A percentile compares a stretch with the other conserved stretches of the same genome.
These are phyloP conservation scores for Leishmania braziliensis DNA, from an alignment of 208 protist species.

Conservation along the genomic window DNA sequence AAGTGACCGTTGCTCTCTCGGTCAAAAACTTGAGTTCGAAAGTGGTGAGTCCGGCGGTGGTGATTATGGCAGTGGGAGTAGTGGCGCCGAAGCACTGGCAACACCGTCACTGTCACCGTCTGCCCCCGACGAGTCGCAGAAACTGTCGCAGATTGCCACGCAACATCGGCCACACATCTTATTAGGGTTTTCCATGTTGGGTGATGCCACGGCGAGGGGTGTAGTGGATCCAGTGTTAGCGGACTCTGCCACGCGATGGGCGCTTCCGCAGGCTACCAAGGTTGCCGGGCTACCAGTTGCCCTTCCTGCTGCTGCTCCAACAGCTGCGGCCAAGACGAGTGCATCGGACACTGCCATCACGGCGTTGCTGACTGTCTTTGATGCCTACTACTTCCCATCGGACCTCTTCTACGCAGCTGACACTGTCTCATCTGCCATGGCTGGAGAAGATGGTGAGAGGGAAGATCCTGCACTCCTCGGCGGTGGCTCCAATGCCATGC, in stretches of 20 bases:
- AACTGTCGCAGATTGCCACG: not conserved
- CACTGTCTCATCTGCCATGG: not conserved
- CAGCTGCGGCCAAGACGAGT: not conserved
- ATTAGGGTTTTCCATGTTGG: conserved; percentile 11
- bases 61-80: too few species aligned
- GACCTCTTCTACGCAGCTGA: conserved; percentile 22
- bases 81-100: not conserved
- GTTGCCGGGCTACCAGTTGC: not conserved
- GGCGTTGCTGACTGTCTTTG: conserved; percentile 32
- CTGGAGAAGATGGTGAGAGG: not conserved
- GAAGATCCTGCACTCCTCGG: not conserved
- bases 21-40: not conserved
- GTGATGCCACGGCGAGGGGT: not conserved
- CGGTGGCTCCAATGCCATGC: not conserved
- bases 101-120: not conserved
- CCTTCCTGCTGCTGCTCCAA: not conserved
- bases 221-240: not conserved
- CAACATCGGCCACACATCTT: conserved; percentile 30
- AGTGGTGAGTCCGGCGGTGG: not conserved
- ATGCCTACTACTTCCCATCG: conserved; percentile 30
- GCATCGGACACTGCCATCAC: not conserved
- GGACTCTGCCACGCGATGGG: conserved; percentile 17
- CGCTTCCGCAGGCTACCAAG: not conserved
- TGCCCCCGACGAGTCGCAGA: not conserved
- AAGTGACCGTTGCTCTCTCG: not conserved